Percentiles rank a stretch among this genome's conserved stretches.
Conservation (phyloP, 2,329 filamentous ascomycete species). For the Trichoderma guizhouense region DNA sequence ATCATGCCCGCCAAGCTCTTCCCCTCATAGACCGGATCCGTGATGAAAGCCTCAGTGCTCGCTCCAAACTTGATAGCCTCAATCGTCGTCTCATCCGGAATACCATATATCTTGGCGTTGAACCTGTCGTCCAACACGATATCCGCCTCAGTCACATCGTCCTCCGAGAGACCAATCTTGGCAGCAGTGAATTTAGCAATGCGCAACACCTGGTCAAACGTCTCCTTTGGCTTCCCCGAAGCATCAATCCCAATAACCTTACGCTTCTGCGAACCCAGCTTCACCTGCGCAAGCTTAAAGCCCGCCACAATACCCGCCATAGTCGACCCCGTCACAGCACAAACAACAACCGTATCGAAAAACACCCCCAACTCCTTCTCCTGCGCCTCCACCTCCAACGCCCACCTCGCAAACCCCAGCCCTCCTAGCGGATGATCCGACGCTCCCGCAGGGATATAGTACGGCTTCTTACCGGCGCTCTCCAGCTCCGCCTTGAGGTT, state of each 20-base stretch:
- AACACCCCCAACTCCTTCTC: constrained; percentile 59
- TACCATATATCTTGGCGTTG: constrained; percentile 65
- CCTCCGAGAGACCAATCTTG: constrained; percentile 58
- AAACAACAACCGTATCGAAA: constrained; percentile 66
- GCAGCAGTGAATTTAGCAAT: constrained; percentile 62
- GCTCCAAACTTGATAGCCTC: constrained; percentile 68
- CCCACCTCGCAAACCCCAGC: constrained; percentile 68
- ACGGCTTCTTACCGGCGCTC: constrained; percentile 56
- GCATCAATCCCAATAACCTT: constrained; percentile 64
- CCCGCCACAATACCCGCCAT: constrained; percentile 71
- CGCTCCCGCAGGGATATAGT: constrained; percentile 69
- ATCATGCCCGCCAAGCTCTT: constrained; percentile 73
- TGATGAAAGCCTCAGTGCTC: constrained; percentile 67
- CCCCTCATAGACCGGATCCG: constrained; percentile 73
- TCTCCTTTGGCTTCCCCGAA: constrained; percentile 46
- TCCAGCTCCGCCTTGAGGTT: constrained; percentile 52
- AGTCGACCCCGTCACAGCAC: constrained; percentile 68
- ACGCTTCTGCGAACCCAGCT: constrained; percentile 42
- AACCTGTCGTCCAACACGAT: constrained; percentile 58
- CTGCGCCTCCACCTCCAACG: constrained; percentile 64
- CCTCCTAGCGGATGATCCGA: constrained; percentile 69
- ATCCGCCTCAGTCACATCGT: constrained; percentile 60
- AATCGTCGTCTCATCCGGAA: constrained; percentile 62
- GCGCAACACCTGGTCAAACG: constrained; percentile 61
- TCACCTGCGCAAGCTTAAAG: constrained; percentile 59